Percentiles rank a stretch among this genome's conserved stretches.
phyloP scores from a whole-genome alignment of 2,329 filamentous ascomycete species.

The Westerdykella ornata region DNA sequence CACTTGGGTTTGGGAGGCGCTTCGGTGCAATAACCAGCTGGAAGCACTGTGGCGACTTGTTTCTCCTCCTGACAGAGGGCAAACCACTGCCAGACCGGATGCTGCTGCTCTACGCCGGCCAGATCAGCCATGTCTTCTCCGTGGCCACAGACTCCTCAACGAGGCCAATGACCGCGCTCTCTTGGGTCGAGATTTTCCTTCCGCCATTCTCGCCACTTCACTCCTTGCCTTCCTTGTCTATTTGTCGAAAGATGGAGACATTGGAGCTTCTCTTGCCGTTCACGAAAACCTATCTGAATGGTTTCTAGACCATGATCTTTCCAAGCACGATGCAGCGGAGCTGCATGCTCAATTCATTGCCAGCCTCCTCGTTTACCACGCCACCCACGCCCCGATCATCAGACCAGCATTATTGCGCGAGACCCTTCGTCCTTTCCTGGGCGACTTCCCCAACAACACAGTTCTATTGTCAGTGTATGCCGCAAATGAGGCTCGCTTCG shows the following conservation, averaged over 20 bases:
- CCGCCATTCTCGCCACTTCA: constrained; percentile 53
- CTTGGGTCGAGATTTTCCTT: constrained; percentile 36
- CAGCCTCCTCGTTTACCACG: constrained; percentile 60
- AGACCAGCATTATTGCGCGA: constrained; percentile 60
- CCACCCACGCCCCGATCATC: constrained; percentile 56
- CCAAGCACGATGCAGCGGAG: constrained; percentile 46
- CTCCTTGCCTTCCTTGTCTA: constrained; percentile 62
- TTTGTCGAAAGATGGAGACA: constrained; percentile 42
- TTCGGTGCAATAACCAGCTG: constrained; percentile 41
- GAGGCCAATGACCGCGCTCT: constrained; percentile 49
- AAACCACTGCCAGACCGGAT: not conserved
- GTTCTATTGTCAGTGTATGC: constrained; percentile 65
- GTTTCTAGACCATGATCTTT: constrained; percentile 19
- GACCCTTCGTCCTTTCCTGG: constrained; percentile 55
- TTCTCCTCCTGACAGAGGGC: constrained; percentile 15
- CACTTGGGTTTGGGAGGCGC: constrained; percentile 58
- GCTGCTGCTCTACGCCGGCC: constrained; percentile 5
- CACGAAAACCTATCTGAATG: constrained; percentile 26
- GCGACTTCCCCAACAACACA: constrained; percentile 65
- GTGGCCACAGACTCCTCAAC: constrained; percentile 9
- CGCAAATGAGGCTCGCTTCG: constrained; percentile 66
- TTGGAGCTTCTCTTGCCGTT: constrained; percentile 34
- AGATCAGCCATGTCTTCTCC: constrained; percentile 12
- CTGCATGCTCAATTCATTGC: constrained; percentile 62
- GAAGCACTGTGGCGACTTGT: constrained; percentile 33